Conservation (phyloP, 1,284 basidiomycete species). For the Cryptococcus hybrid region DNA sequence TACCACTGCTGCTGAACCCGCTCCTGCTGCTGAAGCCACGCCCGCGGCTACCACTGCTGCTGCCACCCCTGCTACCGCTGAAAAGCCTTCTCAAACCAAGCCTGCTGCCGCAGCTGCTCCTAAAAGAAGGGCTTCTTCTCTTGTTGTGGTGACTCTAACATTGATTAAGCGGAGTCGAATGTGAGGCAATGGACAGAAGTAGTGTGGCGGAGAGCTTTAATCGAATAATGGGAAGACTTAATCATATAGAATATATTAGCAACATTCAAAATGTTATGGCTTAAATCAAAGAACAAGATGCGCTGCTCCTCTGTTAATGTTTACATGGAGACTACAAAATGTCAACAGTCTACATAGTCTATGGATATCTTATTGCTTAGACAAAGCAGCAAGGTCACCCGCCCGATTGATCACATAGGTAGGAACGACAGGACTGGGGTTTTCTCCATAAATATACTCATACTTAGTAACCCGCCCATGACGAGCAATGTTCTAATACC, state of each 20-base stretch:
- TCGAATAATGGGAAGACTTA: no score
- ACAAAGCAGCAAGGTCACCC: slow-evolving; percentile 61
- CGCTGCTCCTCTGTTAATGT: no score
- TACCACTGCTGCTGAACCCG: not conserved
- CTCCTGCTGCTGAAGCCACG: not conserved
- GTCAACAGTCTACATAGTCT: not conserved
- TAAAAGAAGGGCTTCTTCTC: not conserved
- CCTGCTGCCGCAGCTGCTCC: not conserved
- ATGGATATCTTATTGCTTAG: slow-evolving; percentile 8
- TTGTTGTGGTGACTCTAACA: not conserved
- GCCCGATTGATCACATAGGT: slow-evolving; percentile 75
- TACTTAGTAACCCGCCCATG: slow-evolving; percentile 78
- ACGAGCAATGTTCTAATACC: slow-evolving; percentile 86
- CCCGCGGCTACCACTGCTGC: not conserved
- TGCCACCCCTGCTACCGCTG: not conserved
- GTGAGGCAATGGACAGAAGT: no score
- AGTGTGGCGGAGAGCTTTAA: no score
- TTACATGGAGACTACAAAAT: not conserved
- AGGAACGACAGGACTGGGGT: slow-evolving; percentile 67
- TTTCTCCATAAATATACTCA: slow-evolving; percentile 68
- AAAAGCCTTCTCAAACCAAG: not conserved
- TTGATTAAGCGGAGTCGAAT: not conserved
- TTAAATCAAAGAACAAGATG: not conserved
- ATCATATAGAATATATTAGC: no score
- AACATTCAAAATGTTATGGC: not conserved